A percentile compares a stretch with the other conserved stretches of the same genome.
Evolutionary conservation across 192 early-diverging fungal species (phyloP).

Genomic region (Diversispora eburnea): DNA sequence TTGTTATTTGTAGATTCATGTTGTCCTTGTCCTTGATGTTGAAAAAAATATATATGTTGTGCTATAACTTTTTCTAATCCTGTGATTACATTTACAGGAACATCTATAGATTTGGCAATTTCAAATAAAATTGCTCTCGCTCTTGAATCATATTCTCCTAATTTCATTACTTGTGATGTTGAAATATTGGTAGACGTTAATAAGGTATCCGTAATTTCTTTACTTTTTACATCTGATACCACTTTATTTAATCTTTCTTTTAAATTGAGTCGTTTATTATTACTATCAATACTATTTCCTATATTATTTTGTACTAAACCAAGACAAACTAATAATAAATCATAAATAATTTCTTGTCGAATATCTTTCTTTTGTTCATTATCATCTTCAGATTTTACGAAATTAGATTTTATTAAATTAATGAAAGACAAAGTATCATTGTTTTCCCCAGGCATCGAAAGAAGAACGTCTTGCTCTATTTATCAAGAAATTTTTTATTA

Average conservation of each 20-base stretch:
- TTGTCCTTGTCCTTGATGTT: constrained; percentile 33
- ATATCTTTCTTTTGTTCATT: constrained; percentile 14
- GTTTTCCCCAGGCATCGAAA: background rate
- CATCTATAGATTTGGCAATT: constrained; percentile 35
- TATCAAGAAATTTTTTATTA: background rate
- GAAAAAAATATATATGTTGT: constrained; percentile 54
- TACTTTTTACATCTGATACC: background rate
- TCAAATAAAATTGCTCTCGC: constrained; percentile 44
- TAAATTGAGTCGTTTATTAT: background rate
- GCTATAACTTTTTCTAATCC: constrained; percentile 45
- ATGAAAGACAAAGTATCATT: background rate
- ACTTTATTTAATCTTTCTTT: constrained; percentile 8
- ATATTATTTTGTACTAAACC: background rate
- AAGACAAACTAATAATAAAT: constrained; percentile 16
- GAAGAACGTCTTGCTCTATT: constrained; percentile 17
- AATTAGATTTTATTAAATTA: background rate
- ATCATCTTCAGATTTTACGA: constrained; percentile 1
- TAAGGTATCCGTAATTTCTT: background rate
- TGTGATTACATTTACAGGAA: constrained; percentile 32
- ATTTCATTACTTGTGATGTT: constrained; percentile 17
- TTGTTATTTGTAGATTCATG: constrained; percentile 30
- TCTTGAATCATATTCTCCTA: constrained; percentile 50
- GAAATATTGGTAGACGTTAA: background rate
- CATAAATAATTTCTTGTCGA: constrained; percentile 13
- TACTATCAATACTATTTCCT: background rate